phyloP scores from a whole-genome alignment of 2,329 filamentous ascomycete genomes.

The Alternaria postmessia region DNA sequence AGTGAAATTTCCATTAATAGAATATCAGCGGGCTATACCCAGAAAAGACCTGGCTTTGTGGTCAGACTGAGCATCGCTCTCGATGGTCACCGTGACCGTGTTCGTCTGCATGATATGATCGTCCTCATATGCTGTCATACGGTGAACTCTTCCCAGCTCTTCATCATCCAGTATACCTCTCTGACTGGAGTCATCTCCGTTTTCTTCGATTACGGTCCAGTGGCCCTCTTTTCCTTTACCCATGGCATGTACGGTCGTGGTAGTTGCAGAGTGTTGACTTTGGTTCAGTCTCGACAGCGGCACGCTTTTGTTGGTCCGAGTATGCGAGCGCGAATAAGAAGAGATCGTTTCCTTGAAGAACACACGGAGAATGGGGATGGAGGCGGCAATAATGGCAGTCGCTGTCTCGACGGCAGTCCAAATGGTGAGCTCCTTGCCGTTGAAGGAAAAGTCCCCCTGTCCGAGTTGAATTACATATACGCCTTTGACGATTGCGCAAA shows the following conservation, averaged over 20 bases:
- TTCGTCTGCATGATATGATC: constrained; percentile 12
- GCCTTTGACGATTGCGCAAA: constrained; percentile 40
- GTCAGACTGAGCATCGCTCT: constrained; percentile 2
- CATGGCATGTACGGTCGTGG: constrained; percentile 6
- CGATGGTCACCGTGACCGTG: constrained; percentile 15
- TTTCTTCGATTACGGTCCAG: background rate
- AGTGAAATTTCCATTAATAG: background rate
- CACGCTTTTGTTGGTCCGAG: background rate
- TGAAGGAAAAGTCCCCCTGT: constrained; percentile 37
- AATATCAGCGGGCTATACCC: background rate
- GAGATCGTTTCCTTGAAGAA: constrained; percentile 41
- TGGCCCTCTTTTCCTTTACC: constrained; percentile 1
- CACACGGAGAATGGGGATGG: constrained; percentile 41
- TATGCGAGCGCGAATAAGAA: background rate
- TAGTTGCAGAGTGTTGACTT: constrained; percentile 7
- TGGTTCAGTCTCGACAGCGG: constrained; percentile 7
- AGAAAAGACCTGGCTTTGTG: constrained; percentile 4
- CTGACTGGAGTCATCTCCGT: constrained; percentile 4
- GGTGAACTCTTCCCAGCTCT: constrained; percentile 1
- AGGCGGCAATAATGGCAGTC: constrained; percentile 40
- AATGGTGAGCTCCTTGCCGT: constrained; percentile 41
- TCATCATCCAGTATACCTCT: constrained; percentile 9
- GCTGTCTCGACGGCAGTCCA: constrained; percentile 43
- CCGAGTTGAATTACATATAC: constrained; percentile 36
- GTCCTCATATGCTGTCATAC: background rate